Percentiles rank a stretch among this genome's conserved stretches.
phyloP scores from a whole-genome alignment of 495 filamentous ascomycete species.

The Podospora didyma region DNA sequence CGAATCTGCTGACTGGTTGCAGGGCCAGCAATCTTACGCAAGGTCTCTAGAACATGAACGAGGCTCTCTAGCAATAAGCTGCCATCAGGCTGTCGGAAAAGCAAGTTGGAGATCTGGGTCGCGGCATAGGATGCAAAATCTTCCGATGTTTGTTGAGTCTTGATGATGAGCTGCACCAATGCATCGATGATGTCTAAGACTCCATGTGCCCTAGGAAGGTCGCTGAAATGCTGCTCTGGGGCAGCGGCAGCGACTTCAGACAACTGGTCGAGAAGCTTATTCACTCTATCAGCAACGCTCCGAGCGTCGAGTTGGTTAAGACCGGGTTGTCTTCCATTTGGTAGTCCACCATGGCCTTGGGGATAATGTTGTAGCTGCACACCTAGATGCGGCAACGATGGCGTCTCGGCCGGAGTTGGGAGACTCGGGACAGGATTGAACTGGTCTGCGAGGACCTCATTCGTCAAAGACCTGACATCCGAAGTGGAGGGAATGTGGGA shows the following conservation, averaged over 20 bases:
- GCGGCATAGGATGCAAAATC: slow-evolving; percentile 63
- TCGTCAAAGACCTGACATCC: slow-evolving; percentile 49
- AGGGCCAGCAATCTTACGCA: slow-evolving; percentile 73
- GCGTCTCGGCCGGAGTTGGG: slow-evolving; percentile 75
- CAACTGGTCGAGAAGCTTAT: slow-evolving; percentile 67
- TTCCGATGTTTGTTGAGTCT: slow-evolving; percentile 56
- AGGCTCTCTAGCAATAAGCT: slow-evolving; percentile 76
- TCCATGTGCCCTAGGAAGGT: slow-evolving; percentile 60
- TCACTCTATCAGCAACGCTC: slow-evolving; percentile 59
- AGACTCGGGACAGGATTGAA: slow-evolving; percentile 73
- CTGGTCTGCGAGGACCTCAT: slow-evolving; percentile 79
- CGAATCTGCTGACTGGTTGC: slow-evolving; percentile 67
- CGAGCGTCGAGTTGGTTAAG: slow-evolving; percentile 63
- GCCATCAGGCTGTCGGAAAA: slow-evolving; percentile 54
- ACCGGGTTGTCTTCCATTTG: slow-evolving; percentile 50
- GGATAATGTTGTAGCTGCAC: slow-evolving; percentile 61
- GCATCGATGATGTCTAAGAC: slow-evolving; percentile 62
- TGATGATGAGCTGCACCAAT: slow-evolving; percentile 50
- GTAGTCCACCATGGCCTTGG: slow-evolving; percentile 45
- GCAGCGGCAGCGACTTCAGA: slow-evolving; percentile 59
- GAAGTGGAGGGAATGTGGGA: slow-evolving; percentile 46
- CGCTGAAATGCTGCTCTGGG: slow-evolving; percentile 64
- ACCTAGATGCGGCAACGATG: slow-evolving; percentile 65
- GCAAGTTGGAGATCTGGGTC: slow-evolving; percentile 62
- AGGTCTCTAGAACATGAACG: slow-evolving; percentile 71